Percentiles rank a stretch among this genome's conserved stretches.
Evolutionary conservation across 371 early-diverging fungal genomes (phyloP).

Genomic region (Zychaea mexicana): DNA sequence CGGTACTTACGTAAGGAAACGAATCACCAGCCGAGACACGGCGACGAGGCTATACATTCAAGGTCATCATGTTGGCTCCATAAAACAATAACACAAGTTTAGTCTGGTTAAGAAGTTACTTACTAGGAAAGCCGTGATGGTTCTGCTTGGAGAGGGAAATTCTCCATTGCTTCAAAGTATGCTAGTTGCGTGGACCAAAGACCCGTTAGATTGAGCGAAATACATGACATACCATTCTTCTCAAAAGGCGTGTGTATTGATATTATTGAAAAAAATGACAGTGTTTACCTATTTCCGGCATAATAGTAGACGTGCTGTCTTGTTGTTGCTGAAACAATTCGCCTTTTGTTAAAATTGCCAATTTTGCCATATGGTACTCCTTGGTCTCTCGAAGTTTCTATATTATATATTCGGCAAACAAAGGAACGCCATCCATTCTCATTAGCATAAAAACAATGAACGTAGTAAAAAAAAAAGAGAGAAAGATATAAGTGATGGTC

Average conservation of each 20-base stretch:
- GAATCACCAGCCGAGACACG: background rate
- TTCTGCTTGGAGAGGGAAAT: background rate
- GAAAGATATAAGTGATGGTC: background rate
- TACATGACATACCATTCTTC: too few relatives aligned
- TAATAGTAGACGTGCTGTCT: background rate
- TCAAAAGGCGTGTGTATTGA: too few relatives aligned
- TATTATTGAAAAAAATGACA: too few relatives aligned
- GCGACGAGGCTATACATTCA: background rate
- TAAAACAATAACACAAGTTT: background rate
- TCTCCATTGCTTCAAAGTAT: slow-evolving; percentile 9
- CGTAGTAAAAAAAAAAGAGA: background rate
- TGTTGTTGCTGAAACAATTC: background rate
- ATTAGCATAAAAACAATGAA: too few relatives aligned
- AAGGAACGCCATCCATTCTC: too few relatives aligned
- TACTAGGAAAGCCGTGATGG: background rate
- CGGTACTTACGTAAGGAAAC: background rate
- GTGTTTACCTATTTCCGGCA: background rate
- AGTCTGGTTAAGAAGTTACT: background rate
- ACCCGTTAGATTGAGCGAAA: too few relatives aligned
- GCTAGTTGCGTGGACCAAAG: too few relatives aligned
- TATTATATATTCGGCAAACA: too few relatives aligned
- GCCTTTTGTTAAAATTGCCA: background rate
- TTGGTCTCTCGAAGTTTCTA: background rate
- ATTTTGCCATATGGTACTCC: slow-evolving; percentile 1
- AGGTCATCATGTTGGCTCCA: background rate